phyloP scores from a whole-genome alignment of 1,284 basidiomycete genomes.

The Cutaneotrichosporon sp. region DNA sequence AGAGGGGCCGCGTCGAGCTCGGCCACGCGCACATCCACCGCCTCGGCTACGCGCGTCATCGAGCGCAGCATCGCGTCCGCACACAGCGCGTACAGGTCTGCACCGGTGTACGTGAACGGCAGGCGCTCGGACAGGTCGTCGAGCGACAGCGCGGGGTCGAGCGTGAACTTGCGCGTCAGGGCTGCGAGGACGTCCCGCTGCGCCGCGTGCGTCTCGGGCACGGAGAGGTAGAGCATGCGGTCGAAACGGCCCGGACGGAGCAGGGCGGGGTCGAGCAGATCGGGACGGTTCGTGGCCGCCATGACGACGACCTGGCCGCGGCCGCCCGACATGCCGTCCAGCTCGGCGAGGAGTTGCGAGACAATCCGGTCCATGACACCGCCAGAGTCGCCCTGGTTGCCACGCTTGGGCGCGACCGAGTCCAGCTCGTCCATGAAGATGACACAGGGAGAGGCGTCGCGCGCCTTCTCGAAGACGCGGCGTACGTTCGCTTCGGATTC shows the following conservation, averaged over 20 bases:
- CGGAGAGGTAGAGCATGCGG: conserved; percentile 90
- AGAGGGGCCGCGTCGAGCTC: conserved; percentile 31
- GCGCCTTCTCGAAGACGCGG: conserved; percentile 81
- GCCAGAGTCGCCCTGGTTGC: conserved; percentile 89
- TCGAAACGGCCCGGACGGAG: conserved; percentile 94
- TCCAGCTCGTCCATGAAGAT: conserved; percentile 99
- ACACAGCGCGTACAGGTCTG: conserved; percentile 96
- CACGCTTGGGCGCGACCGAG: conserved; percentile 90
- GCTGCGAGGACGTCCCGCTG: conserved; percentile 86
- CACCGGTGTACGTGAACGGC: conserved; percentile 91
- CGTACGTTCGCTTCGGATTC: conserved; percentile 97
- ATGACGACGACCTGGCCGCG: conserved; percentile 79
- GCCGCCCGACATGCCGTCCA: conserved; percentile 78
- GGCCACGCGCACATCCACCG: conserved; percentile 70
- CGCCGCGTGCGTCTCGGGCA: conserved; percentile 80
- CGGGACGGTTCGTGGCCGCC: conserved; percentile 95
- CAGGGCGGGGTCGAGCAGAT: conserved; percentile 87
- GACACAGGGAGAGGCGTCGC: conserved; percentile 84
- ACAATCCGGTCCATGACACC: conserved; percentile 99
- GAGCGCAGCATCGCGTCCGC: conserved; percentile 94
- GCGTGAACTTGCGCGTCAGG: conserved; percentile 84
- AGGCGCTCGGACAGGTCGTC: conserved; percentile 66
- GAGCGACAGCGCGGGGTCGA: conserved; percentile 68
- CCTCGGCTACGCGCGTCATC: conserved; percentile 81
- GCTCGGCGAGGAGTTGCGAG: conserved; percentile 87